A percentile compares a stretch with the other conserved stretches of the same genome.
Conservation (phyloP, 1,284 basidiomycete species). For the Inonotus hispidus region DNA sequence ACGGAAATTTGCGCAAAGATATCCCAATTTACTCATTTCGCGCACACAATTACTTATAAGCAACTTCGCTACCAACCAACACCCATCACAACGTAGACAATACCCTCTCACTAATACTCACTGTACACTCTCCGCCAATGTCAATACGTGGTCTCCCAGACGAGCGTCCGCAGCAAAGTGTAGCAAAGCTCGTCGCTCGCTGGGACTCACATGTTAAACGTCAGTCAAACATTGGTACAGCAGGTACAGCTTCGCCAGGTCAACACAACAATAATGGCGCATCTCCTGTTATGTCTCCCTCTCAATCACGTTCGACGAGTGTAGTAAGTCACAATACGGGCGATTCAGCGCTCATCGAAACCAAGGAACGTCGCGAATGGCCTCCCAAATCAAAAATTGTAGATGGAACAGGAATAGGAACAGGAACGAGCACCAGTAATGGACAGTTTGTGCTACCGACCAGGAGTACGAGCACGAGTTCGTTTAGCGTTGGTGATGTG, state of each 20-base stretch:
- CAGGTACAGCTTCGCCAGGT: neutral
- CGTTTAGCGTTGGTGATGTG: slow-evolving; percentile 19
- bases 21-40: neutral
- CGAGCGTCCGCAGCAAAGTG: slow-evolving; percentile 72
- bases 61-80: slow-evolving; percentile 4
- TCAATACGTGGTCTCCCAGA: slow-evolving; percentile 67
- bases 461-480: slow-evolving; percentile 27
- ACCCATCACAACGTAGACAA: neutral
- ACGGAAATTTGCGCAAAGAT: neutral
- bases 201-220: slow-evolving; percentile 71
- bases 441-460: neutral
- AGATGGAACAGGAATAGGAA: neutral
- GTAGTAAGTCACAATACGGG: slow-evolving; percentile 50
- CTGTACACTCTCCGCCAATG: neutral
- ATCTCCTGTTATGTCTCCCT: neutral
- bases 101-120: neutral
- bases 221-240: slow-evolving; percentile 29
- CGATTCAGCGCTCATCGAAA: slow-evolving; percentile 57
- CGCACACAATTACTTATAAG: neutral
- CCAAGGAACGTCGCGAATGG: slow-evolving; percentile 40
- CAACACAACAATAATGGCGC: neutral
- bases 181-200: slow-evolving; percentile 78
- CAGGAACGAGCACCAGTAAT: neutral
- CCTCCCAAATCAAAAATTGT: neutral
- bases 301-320: slow-evolving; percentile 48